Evolutionary conservation across 345 rosid genomes (phyloP).

Genomic region (Citrus glauca): DNA sequence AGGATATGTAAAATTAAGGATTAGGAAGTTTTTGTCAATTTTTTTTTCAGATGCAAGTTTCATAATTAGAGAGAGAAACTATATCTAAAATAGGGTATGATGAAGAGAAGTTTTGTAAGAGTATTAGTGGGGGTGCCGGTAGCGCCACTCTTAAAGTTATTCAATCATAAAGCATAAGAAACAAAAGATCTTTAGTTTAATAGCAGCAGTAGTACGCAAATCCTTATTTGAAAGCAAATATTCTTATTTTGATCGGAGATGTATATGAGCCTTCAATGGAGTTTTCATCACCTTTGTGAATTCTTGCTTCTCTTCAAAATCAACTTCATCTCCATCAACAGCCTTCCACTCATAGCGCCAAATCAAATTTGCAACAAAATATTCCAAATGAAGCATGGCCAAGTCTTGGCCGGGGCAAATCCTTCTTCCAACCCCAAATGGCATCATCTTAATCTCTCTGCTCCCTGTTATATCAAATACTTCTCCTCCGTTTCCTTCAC

Average conservation of each 20-base stretch:
- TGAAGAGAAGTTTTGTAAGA: too few relatives aligned
- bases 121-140: too few relatives aligned
- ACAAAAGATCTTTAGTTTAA: too few relatives aligned
- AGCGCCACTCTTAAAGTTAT: too few relatives aligned
- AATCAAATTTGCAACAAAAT: constrained; percentile 3
- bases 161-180: background rate
- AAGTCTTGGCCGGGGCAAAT: constrained; percentile 6
- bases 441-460: constrained; percentile 15
- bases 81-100: too few relatives aligned
- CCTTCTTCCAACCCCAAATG: constrained; percentile 16
- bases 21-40: too few relatives aligned
- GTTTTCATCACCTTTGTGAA: background rate
- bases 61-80: too few relatives aligned
- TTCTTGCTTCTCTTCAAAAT: background rate
- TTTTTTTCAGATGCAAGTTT: too few relatives aligned
- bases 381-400: constrained; percentile 13
- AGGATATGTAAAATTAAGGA: too few relatives aligned
- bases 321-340: constrained; percentile 1
- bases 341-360: constrained; percentile 4
- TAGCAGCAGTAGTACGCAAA: background rate
- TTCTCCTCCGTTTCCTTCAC: background rate
- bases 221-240: background rate
- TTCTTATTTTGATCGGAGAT: background rate
- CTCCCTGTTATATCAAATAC: constrained; percentile 4
- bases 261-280: background rate